Percentiles rank a stretch among this genome's conserved stretches.
Evolutionary conservation across 2,329 filamentous ascomycete genomes (phyloP).

Genomic region (Lizonia empirigonia): DNA sequence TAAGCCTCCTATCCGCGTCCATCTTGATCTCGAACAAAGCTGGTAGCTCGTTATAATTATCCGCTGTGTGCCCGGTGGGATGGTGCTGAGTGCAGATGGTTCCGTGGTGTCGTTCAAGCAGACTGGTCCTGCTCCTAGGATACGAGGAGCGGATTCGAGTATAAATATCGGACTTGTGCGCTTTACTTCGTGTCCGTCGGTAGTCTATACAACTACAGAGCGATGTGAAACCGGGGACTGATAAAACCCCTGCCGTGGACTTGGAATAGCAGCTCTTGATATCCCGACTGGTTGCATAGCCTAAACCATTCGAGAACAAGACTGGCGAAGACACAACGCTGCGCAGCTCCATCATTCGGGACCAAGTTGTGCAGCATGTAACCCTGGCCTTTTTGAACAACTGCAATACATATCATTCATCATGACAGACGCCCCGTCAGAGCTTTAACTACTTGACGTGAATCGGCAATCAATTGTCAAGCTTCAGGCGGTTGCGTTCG

Average conservation of each 20-base stretch:
- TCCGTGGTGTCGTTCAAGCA: not conserved
- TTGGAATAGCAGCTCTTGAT: constrained; percentile 25
- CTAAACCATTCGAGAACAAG: not conserved
- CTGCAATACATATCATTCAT: not conserved
- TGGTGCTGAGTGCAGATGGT: too few species aligned
- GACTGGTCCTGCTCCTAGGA: not conserved
- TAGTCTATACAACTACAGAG: constrained; percentile 23
- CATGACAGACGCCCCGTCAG: not conserved
- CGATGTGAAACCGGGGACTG: constrained; percentile 16
- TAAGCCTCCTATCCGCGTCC: constrained; percentile 39
- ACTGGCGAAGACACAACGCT: not conserved
- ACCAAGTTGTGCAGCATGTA: not conserved
- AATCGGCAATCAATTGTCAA: not conserved
- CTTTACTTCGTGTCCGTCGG: constrained; percentile 16
- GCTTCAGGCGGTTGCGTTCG: not conserved
- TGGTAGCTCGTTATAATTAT: constrained; percentile 2
- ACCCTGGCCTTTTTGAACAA: not conserved
- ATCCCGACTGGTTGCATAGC: not conserved
- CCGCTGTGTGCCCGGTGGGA: constrained; percentile 4
- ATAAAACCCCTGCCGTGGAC: constrained; percentile 14
- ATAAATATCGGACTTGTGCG: constrained; percentile 21
- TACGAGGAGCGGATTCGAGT: constrained; percentile 20
- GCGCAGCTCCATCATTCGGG: not conserved
- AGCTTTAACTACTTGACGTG: not conserved
- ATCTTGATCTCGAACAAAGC: constrained; percentile 19